Evolutionary conservation across 345 rosid species (phyloP), one percentile per base, ranked within the genome.

Genomic region (Citrus sp.): DNA sequence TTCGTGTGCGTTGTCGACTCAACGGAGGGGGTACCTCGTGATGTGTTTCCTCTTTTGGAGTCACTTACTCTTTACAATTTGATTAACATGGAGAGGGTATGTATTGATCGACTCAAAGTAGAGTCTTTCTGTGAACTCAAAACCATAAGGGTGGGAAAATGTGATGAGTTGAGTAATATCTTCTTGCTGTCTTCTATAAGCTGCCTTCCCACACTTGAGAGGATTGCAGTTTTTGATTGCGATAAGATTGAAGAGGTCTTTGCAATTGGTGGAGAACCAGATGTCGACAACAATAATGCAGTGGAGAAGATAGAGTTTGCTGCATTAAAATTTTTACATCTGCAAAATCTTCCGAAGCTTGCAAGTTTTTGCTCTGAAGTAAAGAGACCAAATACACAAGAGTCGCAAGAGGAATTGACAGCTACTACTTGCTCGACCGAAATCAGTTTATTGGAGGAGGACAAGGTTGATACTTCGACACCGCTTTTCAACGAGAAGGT

Each of bases 191-290:
- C 46, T 58, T 30, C 72, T 6, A 32, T 63, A 19, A 25, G 35
- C 27, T 34, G 70, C 9, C 83, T 83, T 72, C 49, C 58, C 2
- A 65, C 25, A 7, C 85, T 79, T 59, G 66, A 77, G 27, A 54
- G 59, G 22, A 81, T 84, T 40, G 34, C 62, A 32, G 76, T 81
- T 22, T 14, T 2, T 12, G 14, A 64, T 22, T 82, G 84, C 24
- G 16, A 25, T 3, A 65, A 12, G 24, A n/a, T 73, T 58, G 73
- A 68, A 72, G 80, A 72, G 72, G 56, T 84, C n/a, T 18, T 80
- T 60, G 40, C 4, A 13, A 55, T 51, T 14, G 79, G 73, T 12
- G 4, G 51, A 46, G 51, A 46, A 12, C 1, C 51, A 0, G 51
- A 46, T 12, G 51, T 46, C 18, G 55, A 30, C 70, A 74, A 34